Evolutionary conservation across 2,329 filamentous ascomycete genomes (phyloP).

Genomic region (Phaeosphaeria sp.): DNA sequence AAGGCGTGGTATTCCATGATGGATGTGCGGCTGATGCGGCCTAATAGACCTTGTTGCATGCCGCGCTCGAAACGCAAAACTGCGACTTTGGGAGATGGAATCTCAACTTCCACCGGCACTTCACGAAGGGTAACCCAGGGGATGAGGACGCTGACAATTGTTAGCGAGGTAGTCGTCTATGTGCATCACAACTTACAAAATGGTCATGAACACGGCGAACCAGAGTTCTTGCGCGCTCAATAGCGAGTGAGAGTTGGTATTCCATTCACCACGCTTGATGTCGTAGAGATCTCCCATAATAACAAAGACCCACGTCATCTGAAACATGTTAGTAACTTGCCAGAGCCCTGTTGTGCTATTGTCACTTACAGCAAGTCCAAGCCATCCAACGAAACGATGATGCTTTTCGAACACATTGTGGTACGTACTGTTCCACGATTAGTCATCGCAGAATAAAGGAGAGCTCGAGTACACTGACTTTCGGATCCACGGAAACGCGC

Average conservation of each 20-base stretch:
- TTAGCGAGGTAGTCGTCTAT: constrained; percentile 14
- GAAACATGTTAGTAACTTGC: constrained; percentile 9
- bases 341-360: not conserved
- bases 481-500: constrained; percentile 45
- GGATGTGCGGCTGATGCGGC: constrained; percentile 44
- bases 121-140: constrained; percentile 46
- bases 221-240: constrained; percentile 43
- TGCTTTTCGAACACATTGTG: constrained; percentile 47
- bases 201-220: constrained; percentile 46
- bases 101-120: constrained; percentile 42
- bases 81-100: constrained; percentile 45
- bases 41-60: constrained; percentile 46
- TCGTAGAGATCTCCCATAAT: constrained; percentile 43
- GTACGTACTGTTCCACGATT: constrained; percentile 32
- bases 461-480: constrained; percentile 27
- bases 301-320: constrained; percentile 47
- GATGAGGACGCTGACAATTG: constrained; percentile 30
- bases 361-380: constrained; percentile 41
- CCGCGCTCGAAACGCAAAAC: constrained; percentile 42
- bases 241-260: constrained; percentile 31
- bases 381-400: constrained; percentile 45
- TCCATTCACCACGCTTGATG: constrained; percentile 42
- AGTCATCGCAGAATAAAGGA: constrained; percentile 10
- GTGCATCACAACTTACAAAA: constrained; percentile 33
- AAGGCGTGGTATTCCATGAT: constrained; percentile 49